Evolutionary conservation across 768 basidiomycete genomes (phyloP).

Genomic region (Suillus decipiens): DNA sequence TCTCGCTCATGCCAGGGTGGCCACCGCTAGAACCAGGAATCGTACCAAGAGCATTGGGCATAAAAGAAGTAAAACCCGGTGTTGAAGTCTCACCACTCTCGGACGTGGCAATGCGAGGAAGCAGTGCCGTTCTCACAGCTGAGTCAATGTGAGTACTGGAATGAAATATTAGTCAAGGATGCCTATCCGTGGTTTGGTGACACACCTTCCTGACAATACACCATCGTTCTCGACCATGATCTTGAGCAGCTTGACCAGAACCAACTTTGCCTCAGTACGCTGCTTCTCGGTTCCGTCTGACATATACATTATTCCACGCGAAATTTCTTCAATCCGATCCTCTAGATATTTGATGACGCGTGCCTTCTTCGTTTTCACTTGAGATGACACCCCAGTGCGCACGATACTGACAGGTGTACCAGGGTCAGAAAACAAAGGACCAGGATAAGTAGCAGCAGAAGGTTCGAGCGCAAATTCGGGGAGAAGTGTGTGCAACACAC

Average conservation of each 20-base stretch:
- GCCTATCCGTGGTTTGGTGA: background rate
- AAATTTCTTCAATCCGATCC: slow-evolving; percentile 73
- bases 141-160: slow-evolving; percentile 65
- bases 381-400: slow-evolving; percentile 54
- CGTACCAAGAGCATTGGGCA: slow-evolving; percentile 21
- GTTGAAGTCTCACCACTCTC: slow-evolving; percentile 25
- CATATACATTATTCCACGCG: slow-evolving; percentile 74
- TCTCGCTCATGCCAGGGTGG: slow-evolving; percentile 39
- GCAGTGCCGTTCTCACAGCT: slow-evolving; percentile 71
- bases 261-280: slow-evolving; percentile 73
- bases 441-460: slow-evolving; percentile 69
- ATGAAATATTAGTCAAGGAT: slow-evolving; percentile 19
- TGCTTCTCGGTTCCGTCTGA: slow-evolving; percentile 52
- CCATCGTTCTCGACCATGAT: slow-evolving; percentile 91
- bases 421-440: slow-evolving; percentile 82
- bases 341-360: slow-evolving; percentile 77
- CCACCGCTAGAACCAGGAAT: slow-evolving; percentile 22
- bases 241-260: slow-evolving; percentile 72
- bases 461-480: slow-evolving; percentile 63
- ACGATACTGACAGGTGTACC: slow-evolving; percentile 68
- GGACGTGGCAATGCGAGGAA: slow-evolving; percentile 52
- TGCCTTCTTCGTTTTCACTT: slow-evolving; percentile 82
- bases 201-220: slow-evolving; percentile 78
- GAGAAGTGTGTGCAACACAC: slow-evolving; percentile 65
- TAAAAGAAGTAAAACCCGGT: slow-evolving; percentile 34